phyloP scores from a whole-genome alignment of 2,329 filamentous ascomycete species.

The Colletotrichum orbiculare region DNA sequence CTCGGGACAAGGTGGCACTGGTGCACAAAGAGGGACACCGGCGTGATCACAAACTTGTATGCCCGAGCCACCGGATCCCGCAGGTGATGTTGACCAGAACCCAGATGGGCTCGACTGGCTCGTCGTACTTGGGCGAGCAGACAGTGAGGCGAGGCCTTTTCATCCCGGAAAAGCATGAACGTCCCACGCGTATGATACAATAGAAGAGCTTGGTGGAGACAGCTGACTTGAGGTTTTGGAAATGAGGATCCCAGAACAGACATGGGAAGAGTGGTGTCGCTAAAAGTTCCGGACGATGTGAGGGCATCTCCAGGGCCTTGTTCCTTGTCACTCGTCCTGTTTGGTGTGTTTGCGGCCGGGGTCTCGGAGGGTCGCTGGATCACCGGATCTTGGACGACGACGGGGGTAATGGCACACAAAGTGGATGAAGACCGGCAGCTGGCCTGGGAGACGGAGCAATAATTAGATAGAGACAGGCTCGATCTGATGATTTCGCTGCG shows the following conservation, averaged over 20 bases:
- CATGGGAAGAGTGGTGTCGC: conserved; percentile 12
- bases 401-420: neutral
- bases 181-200: conserved; percentile 3
- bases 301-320: conserved; percentile 16
- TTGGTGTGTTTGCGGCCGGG: conserved; percentile 7
- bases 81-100: conserved; percentile 22
- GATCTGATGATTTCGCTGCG: neutral
- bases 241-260: neutral
- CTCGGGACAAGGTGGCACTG: conserved; percentile 9
- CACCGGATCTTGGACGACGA: conserved; percentile 22
- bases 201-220: neutral
- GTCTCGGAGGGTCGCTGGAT: conserved; percentile 12
- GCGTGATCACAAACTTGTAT: conserved; percentile 32
- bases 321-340: conserved; percentile 7
- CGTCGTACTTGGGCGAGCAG: conserved; percentile 1
- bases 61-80: conserved; percentile 35
- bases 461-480: neutral
- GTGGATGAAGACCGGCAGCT: neutral
- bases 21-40: conserved; percentile 31
- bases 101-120: conserved; percentile 6
- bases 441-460: too few species aligned
- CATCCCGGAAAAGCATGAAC: too few species aligned
- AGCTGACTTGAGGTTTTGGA: too few species aligned
- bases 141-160: conserved; percentile 5
- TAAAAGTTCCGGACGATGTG: conserved; percentile 19